Evolutionary conservation across 2,329 filamentous ascomycete genomes (phyloP), one percentile per base, ranked within the genome.

Genomic region (Fusarium miscanthi): DNA sequence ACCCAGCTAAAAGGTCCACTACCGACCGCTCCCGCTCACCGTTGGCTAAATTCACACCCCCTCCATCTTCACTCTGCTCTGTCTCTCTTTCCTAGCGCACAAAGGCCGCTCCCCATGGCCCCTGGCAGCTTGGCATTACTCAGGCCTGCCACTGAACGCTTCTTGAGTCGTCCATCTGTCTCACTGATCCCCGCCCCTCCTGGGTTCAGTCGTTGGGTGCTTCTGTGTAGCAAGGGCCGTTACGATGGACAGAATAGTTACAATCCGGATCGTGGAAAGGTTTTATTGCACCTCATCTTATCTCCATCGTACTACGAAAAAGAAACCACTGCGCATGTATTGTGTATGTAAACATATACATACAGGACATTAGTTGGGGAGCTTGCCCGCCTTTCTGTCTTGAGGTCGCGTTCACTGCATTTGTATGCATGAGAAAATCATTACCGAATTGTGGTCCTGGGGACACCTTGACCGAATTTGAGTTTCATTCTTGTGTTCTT

Each of bases 241-340:
- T 72, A 51, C 51, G 49, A 72, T 51, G 33, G 49, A 30, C 27
- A 30, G 27, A 72, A 72, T 51, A 30, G 69, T 69, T 59, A 72
- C 49, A 72, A 59, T 48, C 69, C 59, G 69, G 54, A 69, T 74
- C 43, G 48, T 63, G 63, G 59, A 60, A 51, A 71, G 57, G n/a
- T 48, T 72, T 58, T 51, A 71, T 74, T 65, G 71, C 66, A 76
- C 54, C 66, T 74, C 69, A 72, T 74, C 72, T 63, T 52, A 69
- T 63, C 63, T 73, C 54, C 59, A 46, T 62, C 37, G 60, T 54
- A 43, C 52, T 38, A 59, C 46, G 31, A 64, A 72, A 53, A 56
- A 69, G 30, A 41, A 54, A 46, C 21, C 31, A 56, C 59, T 52
- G 35, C 45, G 27, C 33, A 13, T 51, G 30, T 37, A 23, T 48